A percentile compares a stretch with the other conserved stretches of the same genome.
Evolutionary conservation across 1,139 yeast species (phyloP).

Genomic region (Protomyces inouyei): DNA sequence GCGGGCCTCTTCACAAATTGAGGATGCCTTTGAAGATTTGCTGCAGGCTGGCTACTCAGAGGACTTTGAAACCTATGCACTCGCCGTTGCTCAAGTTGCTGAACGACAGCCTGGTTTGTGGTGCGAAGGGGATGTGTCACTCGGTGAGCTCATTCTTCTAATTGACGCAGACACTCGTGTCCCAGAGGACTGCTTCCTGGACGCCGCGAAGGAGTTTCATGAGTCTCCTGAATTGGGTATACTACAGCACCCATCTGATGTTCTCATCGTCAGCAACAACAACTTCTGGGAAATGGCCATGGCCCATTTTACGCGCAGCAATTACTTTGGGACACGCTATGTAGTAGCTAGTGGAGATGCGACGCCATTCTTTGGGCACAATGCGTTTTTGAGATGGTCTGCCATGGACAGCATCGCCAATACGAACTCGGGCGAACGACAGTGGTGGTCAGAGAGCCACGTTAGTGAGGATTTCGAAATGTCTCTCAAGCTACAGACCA

Average conservation of each 20-base stretch:
- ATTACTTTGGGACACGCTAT: constrained; percentile 31
- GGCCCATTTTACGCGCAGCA: constrained; percentile 31
- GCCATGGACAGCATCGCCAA: constrained; percentile 27
- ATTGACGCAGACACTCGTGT: constrained; percentile 32
- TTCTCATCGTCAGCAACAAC: constrained; percentile 29
- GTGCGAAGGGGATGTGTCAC: constrained; percentile 30
- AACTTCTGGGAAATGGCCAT: constrained; percentile 31
- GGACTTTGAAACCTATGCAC: not conserved
- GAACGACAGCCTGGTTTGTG: constrained; percentile 25
- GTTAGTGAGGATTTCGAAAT: constrained; percentile 32
- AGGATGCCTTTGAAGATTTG: constrained; percentile 5
- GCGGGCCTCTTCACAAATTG: constrained; percentile 29
- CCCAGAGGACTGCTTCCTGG: constrained; percentile 32
- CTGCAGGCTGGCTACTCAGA: not conserved
- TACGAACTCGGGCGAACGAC: not conserved
- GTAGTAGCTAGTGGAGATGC: constrained; percentile 31
- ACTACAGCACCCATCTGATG: constrained; percentile 30
- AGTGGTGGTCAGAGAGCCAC: constrained; percentile 31
- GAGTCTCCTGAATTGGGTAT: constrained; percentile 31
- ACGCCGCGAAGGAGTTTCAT: constrained; percentile 32
- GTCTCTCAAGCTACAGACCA: constrained; percentile 29
- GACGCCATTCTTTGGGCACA: constrained; percentile 31
- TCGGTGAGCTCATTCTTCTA: constrained; percentile 30
- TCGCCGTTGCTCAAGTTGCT: constrained; percentile 18
- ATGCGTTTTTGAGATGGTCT: constrained; percentile 13